phyloP scores from a whole-genome alignment of 495 filamentous ascomycete genomes.

The Oidiodendron maius region DNA sequence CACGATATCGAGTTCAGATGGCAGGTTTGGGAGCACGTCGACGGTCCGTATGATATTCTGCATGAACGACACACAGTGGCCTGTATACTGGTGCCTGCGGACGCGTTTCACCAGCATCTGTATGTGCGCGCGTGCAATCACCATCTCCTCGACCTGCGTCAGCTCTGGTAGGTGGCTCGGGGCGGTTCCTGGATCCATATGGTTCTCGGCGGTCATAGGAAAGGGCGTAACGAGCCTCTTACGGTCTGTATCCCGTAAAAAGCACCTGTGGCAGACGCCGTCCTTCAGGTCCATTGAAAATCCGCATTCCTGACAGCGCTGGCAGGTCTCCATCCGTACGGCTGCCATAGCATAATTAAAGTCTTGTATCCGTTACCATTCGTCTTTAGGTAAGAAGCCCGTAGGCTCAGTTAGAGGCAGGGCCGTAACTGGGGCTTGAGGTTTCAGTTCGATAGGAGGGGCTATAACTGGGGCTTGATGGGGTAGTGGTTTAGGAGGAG shows the following conservation, averaged over 20 bases:
- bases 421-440: not conserved
- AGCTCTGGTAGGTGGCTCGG: not conserved
- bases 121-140: not conserved
- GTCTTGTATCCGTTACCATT: not conserved
- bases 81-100: constrained; percentile 1
- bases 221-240: not conserved
- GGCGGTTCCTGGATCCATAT: constrained; percentile 1
- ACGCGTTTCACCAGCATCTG: constrained; percentile 3
- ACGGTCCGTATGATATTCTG: constrained; percentile 4
- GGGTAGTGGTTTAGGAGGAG: no score
- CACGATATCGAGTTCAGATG: no score
- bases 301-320: not conserved
- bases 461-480: no score
- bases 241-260: constrained; percentile 1
- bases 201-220: not conserved
- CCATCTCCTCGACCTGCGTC: not conserved
- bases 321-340: not conserved
- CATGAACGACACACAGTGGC: constrained; percentile 3
- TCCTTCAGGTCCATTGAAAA: not conserved
- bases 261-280: not conserved
- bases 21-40: not conserved
- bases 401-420: not conserved
- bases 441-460: no score
- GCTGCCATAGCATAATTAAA: not conserved
- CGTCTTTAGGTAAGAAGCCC: not conserved